These are phyloP conservation scores for Aureobasidium sp. DNA, from an alignment of 2,329 filamentous ascomycete species.

Conservation along the genomic window DNA sequence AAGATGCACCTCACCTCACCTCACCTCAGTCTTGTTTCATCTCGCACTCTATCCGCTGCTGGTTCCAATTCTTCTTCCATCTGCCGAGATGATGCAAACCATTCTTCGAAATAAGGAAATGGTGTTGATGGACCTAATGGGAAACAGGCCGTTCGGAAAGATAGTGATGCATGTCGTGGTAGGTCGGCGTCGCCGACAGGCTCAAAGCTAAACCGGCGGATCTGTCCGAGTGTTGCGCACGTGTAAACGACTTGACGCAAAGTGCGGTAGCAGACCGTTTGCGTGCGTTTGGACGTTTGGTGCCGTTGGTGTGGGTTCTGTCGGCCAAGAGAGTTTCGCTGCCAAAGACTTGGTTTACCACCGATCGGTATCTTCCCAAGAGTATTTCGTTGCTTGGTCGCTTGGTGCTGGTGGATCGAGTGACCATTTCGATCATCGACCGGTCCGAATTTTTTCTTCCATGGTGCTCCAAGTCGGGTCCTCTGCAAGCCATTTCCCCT, in stretches of 20 bases:
- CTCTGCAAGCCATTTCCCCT: conserved; percentile 55
- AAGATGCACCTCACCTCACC: neutral
- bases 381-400: neutral
- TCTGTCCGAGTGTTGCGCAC: conserved; percentile 9
- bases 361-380: neutral
- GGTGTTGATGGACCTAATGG: neutral
- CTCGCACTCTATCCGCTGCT: neutral
- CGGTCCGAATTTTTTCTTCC: conserved; percentile 16
- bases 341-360: neutral
- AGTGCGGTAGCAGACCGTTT: neutral
- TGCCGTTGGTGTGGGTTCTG: neutral
- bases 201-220: neutral
- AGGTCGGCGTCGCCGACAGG: conserved; percentile 3
- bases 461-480: conserved; percentile 51
- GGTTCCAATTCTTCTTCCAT: neutral
- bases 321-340: neutral
- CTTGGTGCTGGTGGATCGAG: neutral
- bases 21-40: neutral
- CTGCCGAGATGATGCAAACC: neutral
- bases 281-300: neutral
- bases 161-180: neutral
- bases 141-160: neutral
- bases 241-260: neutral
- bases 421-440: conserved; percentile 13
- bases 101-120: neutral